Base-by-base conservation (phyloP, 2,329 filamentous ascomycete genomes). In the Emergomyces orientalis region DNA sequence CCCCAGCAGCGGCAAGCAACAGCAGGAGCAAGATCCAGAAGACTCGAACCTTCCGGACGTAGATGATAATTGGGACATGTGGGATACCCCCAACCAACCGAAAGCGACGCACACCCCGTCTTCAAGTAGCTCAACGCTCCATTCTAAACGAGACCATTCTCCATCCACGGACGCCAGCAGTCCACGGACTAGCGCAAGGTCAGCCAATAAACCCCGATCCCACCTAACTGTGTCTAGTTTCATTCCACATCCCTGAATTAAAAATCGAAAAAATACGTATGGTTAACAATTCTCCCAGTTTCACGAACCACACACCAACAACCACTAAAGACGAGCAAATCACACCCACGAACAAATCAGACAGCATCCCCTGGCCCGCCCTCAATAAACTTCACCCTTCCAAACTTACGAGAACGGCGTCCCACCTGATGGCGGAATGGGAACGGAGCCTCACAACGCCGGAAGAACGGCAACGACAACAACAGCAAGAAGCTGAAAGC, bases 381-480 rank as follows among this genome's bases (percentile, higher is more conserved):
- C 82, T 95, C 62, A 87, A 86, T 71, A 86, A 87, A 66, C 77
- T 91, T 51, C 84, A 85, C 9, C 89, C 91, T 0, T 86, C 86
- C 68, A 91, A 90, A 69, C 78, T 97, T 68, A 90, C 91, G 72
- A 84, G 86, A 45, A 93, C 90, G 0, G 90, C 92, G n/a, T 89
- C 87, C 43, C 89, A 88, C 65, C 81, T 96, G 63, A 91, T 97
- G 85, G 88, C 87, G 67, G 91, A 96, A 72, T 96, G 91, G 90
- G 93, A 97, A 78, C 90, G 86, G 74, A 89, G 84, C 67, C 78
- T 92, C 17, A 85, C 83, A 1, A 80, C 85, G 37, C 64, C 59
- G 4, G 27, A 61, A 39, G 59, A 61, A 39, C 58, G 30, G 8
- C 17, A 45, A 32, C 52, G 17, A 30, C 27, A 39, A 7, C 34